A percentile compares a stretch with the other conserved stretches of the same genome.
Evolutionary conservation across 2,329 filamentous ascomycete genomes (phyloP).

Genomic region (Phaeosphaeria sp.): DNA sequence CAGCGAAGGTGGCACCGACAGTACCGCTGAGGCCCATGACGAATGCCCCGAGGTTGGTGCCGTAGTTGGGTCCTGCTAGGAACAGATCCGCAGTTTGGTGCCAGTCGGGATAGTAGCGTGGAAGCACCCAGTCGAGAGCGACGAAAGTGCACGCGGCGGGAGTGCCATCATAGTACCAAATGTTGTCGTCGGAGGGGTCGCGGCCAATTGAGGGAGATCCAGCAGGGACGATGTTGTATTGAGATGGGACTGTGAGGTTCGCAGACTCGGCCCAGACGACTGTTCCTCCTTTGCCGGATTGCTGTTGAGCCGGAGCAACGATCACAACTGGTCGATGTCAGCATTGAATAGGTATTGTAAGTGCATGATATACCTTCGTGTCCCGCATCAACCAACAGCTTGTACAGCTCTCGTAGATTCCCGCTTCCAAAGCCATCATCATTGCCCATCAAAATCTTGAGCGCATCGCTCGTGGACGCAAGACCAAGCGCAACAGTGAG

Average conservation of each 20-base stretch:
- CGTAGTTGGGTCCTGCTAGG: conserved; percentile 64
- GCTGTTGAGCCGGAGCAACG: conserved; percentile 52
- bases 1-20: conserved; percentile 58
- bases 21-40: conserved; percentile 41
- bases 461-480: conserved; percentile 18
- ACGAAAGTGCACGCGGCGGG: conserved; percentile 64
- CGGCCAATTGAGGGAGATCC: conserved; percentile 58
- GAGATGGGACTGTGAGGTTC: conserved; percentile 51
- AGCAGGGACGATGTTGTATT: conserved; percentile 56
- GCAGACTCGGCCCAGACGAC: conserved; percentile 52
- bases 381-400: conserved; percentile 31
- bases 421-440: conserved; percentile 50
- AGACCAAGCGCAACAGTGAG: conserved; percentile 26
- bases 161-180: conserved; percentile 69
- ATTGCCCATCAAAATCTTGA: conserved; percentile 49
- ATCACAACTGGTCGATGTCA: conserved; percentile 42
- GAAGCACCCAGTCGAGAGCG: conserved; percentile 63
- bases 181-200: conserved; percentile 60
- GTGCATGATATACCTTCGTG: conserved; percentile 27
- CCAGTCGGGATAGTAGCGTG: conserved; percentile 47
- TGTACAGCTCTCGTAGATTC: conserved; percentile 45
- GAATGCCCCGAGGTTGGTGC: conserved; percentile 62
- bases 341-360: background rate
- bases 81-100: conserved; percentile 62
- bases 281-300: conserved; percentile 56